These are phyloP conservation scores for Talaromyces sp. DNA, from an alignment of 2,329 filamentous ascomycete genomes.

Conservation along the genomic window DNA sequence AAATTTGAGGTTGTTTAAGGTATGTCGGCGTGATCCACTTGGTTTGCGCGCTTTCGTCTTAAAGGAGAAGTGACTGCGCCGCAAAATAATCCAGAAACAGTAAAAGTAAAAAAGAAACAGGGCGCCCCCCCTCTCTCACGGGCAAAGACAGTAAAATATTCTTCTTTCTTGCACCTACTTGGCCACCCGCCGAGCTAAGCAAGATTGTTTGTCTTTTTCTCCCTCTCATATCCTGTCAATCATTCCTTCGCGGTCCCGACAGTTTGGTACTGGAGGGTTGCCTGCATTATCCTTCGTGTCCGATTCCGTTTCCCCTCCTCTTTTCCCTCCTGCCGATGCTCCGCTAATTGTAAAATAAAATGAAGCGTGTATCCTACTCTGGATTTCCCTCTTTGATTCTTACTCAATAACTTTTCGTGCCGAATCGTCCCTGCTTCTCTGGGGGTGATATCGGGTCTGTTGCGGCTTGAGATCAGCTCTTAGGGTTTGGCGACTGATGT, in stretches of 20 bases:
- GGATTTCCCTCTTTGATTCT: neutral
- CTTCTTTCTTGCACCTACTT: neutral
- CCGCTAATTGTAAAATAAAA: slow-evolving; percentile 10
- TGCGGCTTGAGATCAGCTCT: slow-evolving; percentile 1
- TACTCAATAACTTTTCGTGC: neutral
- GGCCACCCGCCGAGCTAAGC: slow-evolving; percentile 15
- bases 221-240: slow-evolving; percentile 18
- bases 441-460: neutral
- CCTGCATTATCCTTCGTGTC: slow-evolving; percentile 1
- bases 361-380: slow-evolving; percentile 5
- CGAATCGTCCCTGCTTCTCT: neutral
- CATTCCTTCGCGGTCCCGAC: slow-evolving; percentile 13
- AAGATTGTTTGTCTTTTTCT: slow-evolving; percentile 9
- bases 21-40: slow-evolving; percentile 13
- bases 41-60: slow-evolving; percentile 7
- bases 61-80: slow-evolving; percentile 16
- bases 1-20: slow-evolving; percentile 10
- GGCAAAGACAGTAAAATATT: slow-evolving; percentile 2
- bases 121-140: slow-evolving; percentile 6
- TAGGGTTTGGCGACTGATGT: neutral
- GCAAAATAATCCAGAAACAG: slow-evolving; percentile 15
- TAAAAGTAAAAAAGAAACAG: slow-evolving; percentile 8
- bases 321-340: slow-evolving; percentile 7
- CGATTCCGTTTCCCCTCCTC: neutral
- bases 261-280: slow-evolving; percentile 20